These are phyloP conservation scores for Raphanus hybrid DNA, from an alignment of 441 rosid species.

Conservation along the genomic window DNA sequence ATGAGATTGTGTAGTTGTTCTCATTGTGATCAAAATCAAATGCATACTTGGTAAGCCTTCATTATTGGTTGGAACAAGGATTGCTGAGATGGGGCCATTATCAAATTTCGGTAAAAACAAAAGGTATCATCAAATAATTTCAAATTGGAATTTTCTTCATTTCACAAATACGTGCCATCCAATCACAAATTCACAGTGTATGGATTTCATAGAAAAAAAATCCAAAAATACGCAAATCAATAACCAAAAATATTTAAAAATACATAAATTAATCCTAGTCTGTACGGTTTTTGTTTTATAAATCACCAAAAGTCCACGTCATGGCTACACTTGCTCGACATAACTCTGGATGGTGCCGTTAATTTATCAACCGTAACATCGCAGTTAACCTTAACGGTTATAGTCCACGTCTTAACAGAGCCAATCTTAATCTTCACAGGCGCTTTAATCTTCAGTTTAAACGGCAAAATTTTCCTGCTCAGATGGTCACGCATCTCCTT, in stretches of 20 bases:
- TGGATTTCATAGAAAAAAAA: no score
- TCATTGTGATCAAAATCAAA: no score
- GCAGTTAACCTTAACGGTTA: constrained; percentile 67
- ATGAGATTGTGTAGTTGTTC: no score
- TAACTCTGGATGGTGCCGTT: constrained; percentile 55
- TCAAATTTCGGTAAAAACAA: no score
- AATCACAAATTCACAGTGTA: no score
- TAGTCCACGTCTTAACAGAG: constrained; percentile 73
- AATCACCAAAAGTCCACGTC: constrained; percentile 62
- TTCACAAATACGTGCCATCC: no score
- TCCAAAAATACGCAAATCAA: neutral
- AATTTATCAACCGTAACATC: constrained; percentile 70
- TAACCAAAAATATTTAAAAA: neutral
- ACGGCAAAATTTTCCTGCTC: constrained; percentile 55
- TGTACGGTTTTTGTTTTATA: neutral
- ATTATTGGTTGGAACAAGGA: no score
- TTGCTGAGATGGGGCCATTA: no score
- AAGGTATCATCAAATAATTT: no score
- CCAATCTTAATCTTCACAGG: constrained; percentile 74
- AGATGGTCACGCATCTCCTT: constrained; percentile 37
- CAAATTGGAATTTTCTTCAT: no score
- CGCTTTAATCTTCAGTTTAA: constrained; percentile 54
- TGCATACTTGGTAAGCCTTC: no score
- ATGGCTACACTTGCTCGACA: constrained; percentile 58
- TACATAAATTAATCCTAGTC: neutral